Conservation (phyloP, 306 rosid genomes). For the Pueraria montana region DNA sequence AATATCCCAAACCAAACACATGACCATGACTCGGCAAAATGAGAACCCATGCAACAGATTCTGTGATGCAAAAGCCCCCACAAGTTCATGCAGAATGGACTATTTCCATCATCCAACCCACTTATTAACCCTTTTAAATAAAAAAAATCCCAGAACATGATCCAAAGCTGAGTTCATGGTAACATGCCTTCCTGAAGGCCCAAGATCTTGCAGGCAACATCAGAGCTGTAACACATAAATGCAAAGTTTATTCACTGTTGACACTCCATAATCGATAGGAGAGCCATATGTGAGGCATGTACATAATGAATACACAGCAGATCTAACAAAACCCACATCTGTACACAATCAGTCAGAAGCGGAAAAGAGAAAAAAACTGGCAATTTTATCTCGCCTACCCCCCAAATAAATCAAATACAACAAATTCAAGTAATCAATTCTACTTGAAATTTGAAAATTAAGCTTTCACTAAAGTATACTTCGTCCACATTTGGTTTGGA, state of each 20-base stretch:
- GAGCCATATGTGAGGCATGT: slow-evolving; percentile 64
- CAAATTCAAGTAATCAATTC: slow-evolving; percentile 14
- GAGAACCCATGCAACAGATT: slow-evolving; percentile 55
- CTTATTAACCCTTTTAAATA: slow-evolving; percentile 60
- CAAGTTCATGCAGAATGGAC: slow-evolving; percentile 57
- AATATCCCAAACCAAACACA: slow-evolving; percentile 53
- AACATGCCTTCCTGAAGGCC: slow-evolving; percentile 92
- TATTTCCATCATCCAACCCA: slow-evolving; percentile 59
- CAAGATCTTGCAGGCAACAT: slow-evolving; percentile 59
- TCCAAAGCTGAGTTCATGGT: slow-evolving; percentile 78
- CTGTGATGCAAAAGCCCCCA: slow-evolving; percentile 58
- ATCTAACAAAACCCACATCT: slow-evolving; percentile 44
- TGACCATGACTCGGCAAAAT: slow-evolving; percentile 54
- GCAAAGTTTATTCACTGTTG: slow-evolving; percentile 77
- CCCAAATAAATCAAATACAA: background rate
- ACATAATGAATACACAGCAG: slow-evolving; percentile 50
- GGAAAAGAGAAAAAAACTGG: background rate
- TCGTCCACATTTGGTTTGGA: background rate
- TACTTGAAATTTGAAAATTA: slow-evolving; percentile 31
- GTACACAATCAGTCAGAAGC: background rate
- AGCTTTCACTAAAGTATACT: background rate
- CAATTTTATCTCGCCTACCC: background rate
- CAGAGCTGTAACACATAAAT: slow-evolving; percentile 97
- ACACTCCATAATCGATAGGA: slow-evolving; percentile 63
- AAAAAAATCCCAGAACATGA: slow-evolving; percentile 60